Conservation (phyloP, 768 basidiomycete species). For the Amanita rubescens region DNA sequence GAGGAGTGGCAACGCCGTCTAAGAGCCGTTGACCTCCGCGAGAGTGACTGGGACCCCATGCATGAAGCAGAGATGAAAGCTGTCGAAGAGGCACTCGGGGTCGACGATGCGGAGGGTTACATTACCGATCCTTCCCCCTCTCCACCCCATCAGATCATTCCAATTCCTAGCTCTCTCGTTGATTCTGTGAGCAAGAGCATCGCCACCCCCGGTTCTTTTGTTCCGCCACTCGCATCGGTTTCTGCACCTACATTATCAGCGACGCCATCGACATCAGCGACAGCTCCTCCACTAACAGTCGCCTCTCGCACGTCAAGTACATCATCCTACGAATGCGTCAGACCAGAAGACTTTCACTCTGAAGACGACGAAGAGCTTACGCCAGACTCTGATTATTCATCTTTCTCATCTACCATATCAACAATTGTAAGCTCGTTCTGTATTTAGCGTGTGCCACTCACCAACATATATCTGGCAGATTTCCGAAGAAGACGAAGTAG, state of each 20-base stretch:
- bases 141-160: conserved; percentile 5
- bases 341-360: conserved; percentile 8
- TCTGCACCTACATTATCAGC: too few relatives aligned
- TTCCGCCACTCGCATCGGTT: background rate
- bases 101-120: conserved; percentile 25
- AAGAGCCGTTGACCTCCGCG: conserved; percentile 23
- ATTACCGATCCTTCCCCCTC: conserved; percentile 12
- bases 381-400: conserved; percentile 5
- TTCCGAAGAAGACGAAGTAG: conserved; percentile 6
- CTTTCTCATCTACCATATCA: conserved; percentile 7
- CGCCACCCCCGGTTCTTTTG: background rate
- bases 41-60: conserved; percentile 40
- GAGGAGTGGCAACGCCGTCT: conserved; percentile 36
- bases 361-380: conserved; percentile 5
- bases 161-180: conserved; percentile 5
- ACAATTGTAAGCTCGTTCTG: conserved; percentile 1
- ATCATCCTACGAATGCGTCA: conserved; percentile 7
- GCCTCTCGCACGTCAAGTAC: conserved; percentile 3
- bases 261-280: too few relatives aligned
- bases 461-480: conserved; percentile 3
- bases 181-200: background rate
- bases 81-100: conserved; percentile 31
- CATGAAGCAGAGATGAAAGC: conserved; percentile 27
- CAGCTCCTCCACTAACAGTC: background rate
- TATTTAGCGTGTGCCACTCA: background rate